Base-by-base conservation (phyloP, 306 rosid genomes). In the Coriaria nepalensis region DNA sequence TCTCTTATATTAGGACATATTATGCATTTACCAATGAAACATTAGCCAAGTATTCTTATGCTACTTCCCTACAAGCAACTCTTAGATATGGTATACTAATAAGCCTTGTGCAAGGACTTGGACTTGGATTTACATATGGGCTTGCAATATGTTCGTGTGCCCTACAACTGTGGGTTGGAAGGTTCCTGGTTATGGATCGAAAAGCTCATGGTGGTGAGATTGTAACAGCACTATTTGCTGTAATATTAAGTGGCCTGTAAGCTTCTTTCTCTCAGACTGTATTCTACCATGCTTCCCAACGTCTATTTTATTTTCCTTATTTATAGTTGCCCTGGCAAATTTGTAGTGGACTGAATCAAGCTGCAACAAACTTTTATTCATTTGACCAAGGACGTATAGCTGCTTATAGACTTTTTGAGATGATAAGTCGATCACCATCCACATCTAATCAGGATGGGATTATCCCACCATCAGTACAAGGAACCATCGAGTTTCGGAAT, bases 111-210 rank as follows among this genome's bases (percentile, higher is more conserved):
- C 98, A 92, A 82, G 98, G 96, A 57, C 98, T 92, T 69, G 98
- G 98, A 35, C 96, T 92, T 67, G 98, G 98, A 65, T 92, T 92
- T 75, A 92, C 98, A 0, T 92, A 92, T 71, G 98, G 98, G 58
- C 96, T 92, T 67, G 98, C 98, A 52, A 92, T 92, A 59, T 92
- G 98, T 73, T 92, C 98, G 35, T 92, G 98, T 78, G 98, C 98
- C 63, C 71, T 92, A 53, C 98, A 92, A 78, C 78, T 92, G 61
- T 92, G 98, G 98, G 90, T 92, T 68, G 98, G 98, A 71, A 82
- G 88, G 77, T 68, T 92, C 65, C 76, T 92, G 70, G 78, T 92
- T 63, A 37, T 64, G 7, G 59, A 50, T 33, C 15, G 10, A 45
- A 61, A 59, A 43, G 98, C 93, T 69, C 94, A 92, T 35, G 98